Evolutionary conservation across 23 red algal species (phyloP).

Genomic region (Gracilariopsis chorda): DNA sequence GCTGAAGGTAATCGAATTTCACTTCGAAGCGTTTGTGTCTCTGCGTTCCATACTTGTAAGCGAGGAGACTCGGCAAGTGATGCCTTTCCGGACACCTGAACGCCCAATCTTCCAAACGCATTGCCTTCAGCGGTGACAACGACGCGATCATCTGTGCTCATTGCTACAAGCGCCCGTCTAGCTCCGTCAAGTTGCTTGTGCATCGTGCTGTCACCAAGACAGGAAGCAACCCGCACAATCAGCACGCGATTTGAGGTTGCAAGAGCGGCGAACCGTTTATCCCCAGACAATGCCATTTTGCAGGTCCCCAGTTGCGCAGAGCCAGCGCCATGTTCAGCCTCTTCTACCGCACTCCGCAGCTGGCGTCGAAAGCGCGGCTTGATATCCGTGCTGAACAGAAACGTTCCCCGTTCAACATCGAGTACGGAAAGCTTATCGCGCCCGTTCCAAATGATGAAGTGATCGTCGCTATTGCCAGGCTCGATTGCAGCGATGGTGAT

Average conservation of each 20-base stretch:
- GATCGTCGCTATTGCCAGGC: not conserved
- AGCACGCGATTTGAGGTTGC: conserved; percentile 25
- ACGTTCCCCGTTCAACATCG: not conserved
- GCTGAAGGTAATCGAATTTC: not conserved
- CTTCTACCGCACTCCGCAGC: conserved; percentile 8
- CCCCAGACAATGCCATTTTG: not conserved
- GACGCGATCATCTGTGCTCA: conserved; percentile 19
- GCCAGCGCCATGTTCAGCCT: not conserved
- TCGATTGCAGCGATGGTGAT: conserved; percentile 10
- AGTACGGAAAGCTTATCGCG: not conserved
- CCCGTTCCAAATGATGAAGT: not conserved
- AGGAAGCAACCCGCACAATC: not conserved
- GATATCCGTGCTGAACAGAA: not conserved
- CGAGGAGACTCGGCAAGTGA: not conserved
- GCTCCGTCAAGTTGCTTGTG: conserved; percentile 2
- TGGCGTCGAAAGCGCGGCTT: not conserved
- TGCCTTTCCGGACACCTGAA: not conserved
- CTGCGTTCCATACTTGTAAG: conserved; percentile 24
- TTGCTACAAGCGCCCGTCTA: not conserved
- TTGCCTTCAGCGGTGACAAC: conserved; percentile 40
- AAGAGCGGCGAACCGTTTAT: not conserved
- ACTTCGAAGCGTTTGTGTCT: not conserved
- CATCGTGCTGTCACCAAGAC: not conserved
- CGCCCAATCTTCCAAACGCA: conserved; percentile 13
- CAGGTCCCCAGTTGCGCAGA: not conserved